A percentile compares a stretch with the other conserved stretches of the same genome.
phyloP scores from a whole-genome alignment of 2,329 filamentous ascomycete genomes.

The Alternaria arbusti region DNA sequence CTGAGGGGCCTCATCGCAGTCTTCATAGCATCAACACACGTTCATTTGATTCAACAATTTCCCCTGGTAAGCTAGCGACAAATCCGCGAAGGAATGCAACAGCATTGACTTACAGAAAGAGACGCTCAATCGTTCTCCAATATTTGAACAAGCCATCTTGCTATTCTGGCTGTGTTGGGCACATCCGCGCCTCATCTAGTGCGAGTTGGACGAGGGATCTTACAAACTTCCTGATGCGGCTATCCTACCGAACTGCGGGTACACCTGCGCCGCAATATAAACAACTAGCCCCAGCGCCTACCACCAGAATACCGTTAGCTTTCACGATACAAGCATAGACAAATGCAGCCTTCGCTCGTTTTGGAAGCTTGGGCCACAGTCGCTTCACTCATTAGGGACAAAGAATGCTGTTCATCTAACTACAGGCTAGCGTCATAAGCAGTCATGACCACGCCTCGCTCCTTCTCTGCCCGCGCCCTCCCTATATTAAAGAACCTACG shows the following conservation, averaged over 20 bases:
- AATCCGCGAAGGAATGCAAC: no score
- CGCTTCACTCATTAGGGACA: background rate
- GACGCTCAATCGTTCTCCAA: no score
- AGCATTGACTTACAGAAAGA: no score
- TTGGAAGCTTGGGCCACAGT: background rate
- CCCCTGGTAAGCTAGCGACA: no score
- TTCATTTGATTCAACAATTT: no score
- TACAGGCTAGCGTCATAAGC: background rate
- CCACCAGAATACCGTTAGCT: background rate
- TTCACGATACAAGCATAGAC: background rate
- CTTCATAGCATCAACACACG: no score
- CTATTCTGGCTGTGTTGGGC: background rate
- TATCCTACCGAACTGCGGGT: background rate
- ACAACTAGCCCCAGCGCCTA: background rate
- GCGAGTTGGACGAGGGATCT: background rate
- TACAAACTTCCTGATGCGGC: background rate
- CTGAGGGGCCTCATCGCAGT: no score
- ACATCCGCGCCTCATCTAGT: background rate
- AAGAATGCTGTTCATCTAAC: background rate
- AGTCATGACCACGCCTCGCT: background rate
- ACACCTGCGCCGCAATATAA: background rate
- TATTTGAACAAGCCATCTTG: background rate
- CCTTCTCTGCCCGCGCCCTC: background rate
- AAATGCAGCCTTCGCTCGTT: background rate
- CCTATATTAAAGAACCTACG: background rate